phyloP scores from a whole-genome alignment of 176 grass and related monocot species.

The Phyllostachys edulis region DNA sequence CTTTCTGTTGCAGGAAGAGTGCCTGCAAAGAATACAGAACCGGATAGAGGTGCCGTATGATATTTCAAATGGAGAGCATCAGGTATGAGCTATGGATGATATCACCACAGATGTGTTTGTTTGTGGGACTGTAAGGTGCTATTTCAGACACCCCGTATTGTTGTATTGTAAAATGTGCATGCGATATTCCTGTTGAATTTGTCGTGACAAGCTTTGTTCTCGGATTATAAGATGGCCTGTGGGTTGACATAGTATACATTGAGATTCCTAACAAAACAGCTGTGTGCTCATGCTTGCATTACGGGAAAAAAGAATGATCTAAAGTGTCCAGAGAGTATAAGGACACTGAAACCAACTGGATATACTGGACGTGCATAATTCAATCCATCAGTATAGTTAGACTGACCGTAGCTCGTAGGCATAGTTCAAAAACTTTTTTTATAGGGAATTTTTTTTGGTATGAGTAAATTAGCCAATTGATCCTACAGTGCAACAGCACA shows the following conservation, averaged over 20 bases:
- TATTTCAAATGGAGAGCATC: constrained; percentile 58
- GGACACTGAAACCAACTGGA: background rate
- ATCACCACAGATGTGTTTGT: background rate
- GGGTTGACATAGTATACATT: background rate
- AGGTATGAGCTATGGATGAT: constrained; percentile 39
- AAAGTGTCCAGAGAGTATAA: background rate
- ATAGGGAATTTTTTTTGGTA: background rate
- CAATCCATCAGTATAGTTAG: background rate
- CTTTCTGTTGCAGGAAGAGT: constrained; percentile 58
- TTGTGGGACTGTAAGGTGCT: background rate
- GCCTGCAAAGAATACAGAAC: constrained; percentile 63
- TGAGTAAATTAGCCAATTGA: constrained; percentile 3
- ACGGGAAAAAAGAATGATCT: background rate
- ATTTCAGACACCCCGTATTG: constrained; percentile 1
- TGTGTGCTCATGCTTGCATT: background rate
- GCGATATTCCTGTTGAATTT: background rate
- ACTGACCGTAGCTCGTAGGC: background rate
- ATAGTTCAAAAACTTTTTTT: background rate
- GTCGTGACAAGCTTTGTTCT: background rate
- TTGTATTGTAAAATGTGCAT: background rate
- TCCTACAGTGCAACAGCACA: background rate
- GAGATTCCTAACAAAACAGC: background rate
- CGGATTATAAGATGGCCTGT: background rate
- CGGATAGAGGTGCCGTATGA: constrained; percentile 66
- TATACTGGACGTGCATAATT: background rate